These are phyloP conservation scores for Schwanniomyces etchellsii DNA, from an alignment of 1,139 yeast species.

Conservation along the genomic window DNA sequence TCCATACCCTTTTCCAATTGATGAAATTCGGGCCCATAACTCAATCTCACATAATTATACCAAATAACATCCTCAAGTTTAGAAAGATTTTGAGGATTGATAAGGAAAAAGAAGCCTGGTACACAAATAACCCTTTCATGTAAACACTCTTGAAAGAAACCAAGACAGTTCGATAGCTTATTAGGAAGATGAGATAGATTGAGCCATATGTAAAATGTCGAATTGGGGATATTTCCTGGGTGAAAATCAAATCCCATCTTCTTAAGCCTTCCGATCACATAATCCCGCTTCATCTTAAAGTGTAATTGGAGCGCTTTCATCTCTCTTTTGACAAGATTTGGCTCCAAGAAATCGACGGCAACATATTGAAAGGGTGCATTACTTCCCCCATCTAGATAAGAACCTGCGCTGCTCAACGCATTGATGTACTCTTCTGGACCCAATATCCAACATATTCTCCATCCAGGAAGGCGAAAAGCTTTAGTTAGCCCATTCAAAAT, in stretches of 20 bases:
- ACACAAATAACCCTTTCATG: conserved; percentile 62
- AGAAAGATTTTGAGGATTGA: conserved; percentile 60
- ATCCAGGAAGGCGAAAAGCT: conserved; percentile 63
- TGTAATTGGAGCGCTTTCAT: conserved; percentile 60
- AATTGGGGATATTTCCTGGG: conserved; percentile 45
- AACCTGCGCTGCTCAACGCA: conserved; percentile 58
- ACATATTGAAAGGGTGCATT: conserved; percentile 64
- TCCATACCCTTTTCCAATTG: conserved; percentile 60
- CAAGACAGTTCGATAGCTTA: conserved; percentile 55
- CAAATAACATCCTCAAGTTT: conserved; percentile 58
- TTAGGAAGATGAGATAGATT: conserved; percentile 56
- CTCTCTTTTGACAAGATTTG: conserved; percentile 45
- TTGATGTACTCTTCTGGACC: conserved; percentile 62
- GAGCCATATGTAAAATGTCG: conserved; percentile 63
- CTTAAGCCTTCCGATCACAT: conserved; percentile 45
- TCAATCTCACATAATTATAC: conserved; percentile 58
- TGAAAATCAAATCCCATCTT: conserved; percentile 55
- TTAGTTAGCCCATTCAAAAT: conserved; percentile 62
- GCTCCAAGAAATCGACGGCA: conserved; percentile 54
- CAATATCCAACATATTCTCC: conserved; percentile 66
- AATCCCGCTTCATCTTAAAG: conserved; percentile 59
- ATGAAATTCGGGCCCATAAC: conserved; percentile 60
- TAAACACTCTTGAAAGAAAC: conserved; percentile 64
- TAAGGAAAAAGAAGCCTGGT: conserved; percentile 64
- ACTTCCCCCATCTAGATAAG: conserved; percentile 62